Evolutionary conservation across 2,329 filamentous ascomycete genomes (phyloP).

Genomic region (Talaromyces sp.): DNA sequence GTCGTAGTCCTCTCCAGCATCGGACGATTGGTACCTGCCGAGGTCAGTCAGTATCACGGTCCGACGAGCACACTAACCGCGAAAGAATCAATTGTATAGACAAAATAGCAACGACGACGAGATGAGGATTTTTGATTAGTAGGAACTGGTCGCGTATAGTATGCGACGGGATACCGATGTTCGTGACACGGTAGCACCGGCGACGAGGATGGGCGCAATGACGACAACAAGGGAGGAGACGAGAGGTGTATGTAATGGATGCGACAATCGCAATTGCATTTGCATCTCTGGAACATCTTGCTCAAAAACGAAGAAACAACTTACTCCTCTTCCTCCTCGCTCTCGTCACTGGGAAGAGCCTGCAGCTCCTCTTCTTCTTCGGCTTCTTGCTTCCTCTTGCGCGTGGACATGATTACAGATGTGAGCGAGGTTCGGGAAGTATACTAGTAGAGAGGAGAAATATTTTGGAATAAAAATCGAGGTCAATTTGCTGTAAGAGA

Average conservation of each 20-base stretch:
- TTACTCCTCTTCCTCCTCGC: conserved; percentile 53
- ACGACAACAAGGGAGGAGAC: conserved; percentile 3
- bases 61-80: not conserved
- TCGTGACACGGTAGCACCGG: conserved; percentile 2
- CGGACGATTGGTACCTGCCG: conserved; percentile 22
- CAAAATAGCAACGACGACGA: not conserved
- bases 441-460: not conserved
- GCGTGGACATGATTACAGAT: conserved; percentile 44
- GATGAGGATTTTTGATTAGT: not conserved
- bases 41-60: not conserved
- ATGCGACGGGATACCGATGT: conserved; percentile 6
- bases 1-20: conserved; percentile 48
- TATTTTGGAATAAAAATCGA: not conserved
- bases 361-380: conserved; percentile 50
- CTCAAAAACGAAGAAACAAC: conserved; percentile 24
- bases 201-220: conserved; percentile 14
- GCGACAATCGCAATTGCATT: not conserved
- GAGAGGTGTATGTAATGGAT: not conserved
- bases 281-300: not conserved
- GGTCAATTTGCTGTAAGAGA: not conserved
- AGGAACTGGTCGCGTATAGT: not conserved
- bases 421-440: conserved; percentile 12
- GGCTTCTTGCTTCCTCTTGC: conserved; percentile 52
- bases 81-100: not conserved
- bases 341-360: conserved; percentile 50